These are phyloP conservation scores for Metschnikowia henanensis DNA, from an alignment of 805 yeast genomes.

Conservation along the genomic window DNA sequence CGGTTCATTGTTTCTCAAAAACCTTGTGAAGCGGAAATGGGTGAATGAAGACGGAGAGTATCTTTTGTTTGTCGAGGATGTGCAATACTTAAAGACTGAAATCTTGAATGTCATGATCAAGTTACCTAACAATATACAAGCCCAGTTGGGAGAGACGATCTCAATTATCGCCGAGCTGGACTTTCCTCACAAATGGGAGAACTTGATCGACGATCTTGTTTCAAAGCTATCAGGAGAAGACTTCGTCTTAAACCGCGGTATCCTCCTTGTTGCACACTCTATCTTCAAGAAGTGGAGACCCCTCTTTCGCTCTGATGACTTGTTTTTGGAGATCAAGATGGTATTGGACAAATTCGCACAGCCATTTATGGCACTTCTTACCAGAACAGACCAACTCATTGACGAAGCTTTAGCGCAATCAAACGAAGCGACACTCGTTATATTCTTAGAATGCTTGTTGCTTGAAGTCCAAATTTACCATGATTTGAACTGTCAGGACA, in stretches of 20 bases:
- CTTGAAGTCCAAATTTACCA: slow-evolving; percentile 79
- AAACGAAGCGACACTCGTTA: slow-evolving; percentile 51
- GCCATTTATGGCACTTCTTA: slow-evolving; percentile 74
- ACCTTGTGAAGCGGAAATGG: slow-evolving; percentile 83
- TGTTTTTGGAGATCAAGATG: slow-evolving; percentile 81
- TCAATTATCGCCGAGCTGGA: slow-evolving; percentile 94
- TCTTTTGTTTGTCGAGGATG: slow-evolving; percentile 59
- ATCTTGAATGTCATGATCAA: slow-evolving; percentile 85
- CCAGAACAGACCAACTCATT: slow-evolving; percentile 66
- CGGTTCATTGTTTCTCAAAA: slow-evolving; percentile 88
- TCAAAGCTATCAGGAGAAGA: slow-evolving; percentile 62
- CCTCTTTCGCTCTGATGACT: slow-evolving; percentile 83
- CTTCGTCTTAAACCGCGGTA: slow-evolving; percentile 77
- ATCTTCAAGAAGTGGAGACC: slow-evolving; percentile 98
- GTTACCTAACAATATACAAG: slow-evolving; percentile 75
- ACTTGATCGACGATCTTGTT: slow-evolving; percentile 72
- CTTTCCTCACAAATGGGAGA: slow-evolving; percentile 89
- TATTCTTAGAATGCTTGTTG: slow-evolving; percentile 68
- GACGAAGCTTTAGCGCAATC: slow-evolving; percentile 34
- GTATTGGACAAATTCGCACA: slow-evolving; percentile 81
- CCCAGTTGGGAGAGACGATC: slow-evolving; percentile 94
- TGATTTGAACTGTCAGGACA: slow-evolving; percentile 96
- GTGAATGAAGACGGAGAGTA: slow-evolving; percentile 86
- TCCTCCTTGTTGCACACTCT: slow-evolving; percentile 89
- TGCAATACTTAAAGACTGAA: slow-evolving; percentile 66